Conservation (phyloP, 108 stramenopile genomes). For the Cyclotella cryptica region DNA sequence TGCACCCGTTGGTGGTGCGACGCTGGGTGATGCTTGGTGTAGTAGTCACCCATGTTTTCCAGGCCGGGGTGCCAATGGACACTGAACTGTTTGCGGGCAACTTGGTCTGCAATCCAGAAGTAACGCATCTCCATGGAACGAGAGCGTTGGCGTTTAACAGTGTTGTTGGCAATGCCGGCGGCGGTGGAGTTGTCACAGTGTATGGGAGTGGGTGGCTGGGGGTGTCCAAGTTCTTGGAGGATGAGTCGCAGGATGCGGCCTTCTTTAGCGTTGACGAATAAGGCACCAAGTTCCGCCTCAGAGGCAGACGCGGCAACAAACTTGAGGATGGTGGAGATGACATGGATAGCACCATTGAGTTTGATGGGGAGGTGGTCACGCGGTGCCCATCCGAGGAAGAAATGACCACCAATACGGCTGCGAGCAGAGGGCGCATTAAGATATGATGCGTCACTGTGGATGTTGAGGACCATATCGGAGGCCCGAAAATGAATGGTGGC, state of each 20-base stretch:
- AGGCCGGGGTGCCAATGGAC: slow-evolving; percentile 9
- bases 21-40: slow-evolving; percentile 5
- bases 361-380: slow-evolving; percentile 6
- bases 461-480: slow-evolving; percentile 34
- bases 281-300: slow-evolving; percentile 58
- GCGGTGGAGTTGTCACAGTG: slow-evolving; percentile 53
- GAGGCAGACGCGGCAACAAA: slow-evolving; percentile 34
- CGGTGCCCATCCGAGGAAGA: slow-evolving; percentile 27
- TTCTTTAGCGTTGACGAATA: slow-evolving; percentile 47
- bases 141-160: slow-evolving; percentile 55
- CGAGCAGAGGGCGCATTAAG: slow-evolving; percentile 39
- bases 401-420: slow-evolving; percentile 41
- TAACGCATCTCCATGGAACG: slow-evolving; percentile 19
- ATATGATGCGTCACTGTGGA: slow-evolving; percentile 54
- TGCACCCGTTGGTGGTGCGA: slow-evolving; percentile 6
- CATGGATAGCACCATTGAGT: slow-evolving; percentile 24
- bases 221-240: slow-evolving; percentile 50
- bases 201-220: slow-evolving; percentile 54
- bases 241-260: slow-evolving; percentile 21
- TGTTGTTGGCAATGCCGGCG: slow-evolving; percentile 54
- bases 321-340: slow-evolving; percentile 30
- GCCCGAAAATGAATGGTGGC: slow-evolving; percentile 18
- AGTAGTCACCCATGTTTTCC: slow-evolving; percentile 25
- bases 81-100: not conserved
- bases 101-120: slow-evolving; percentile 13